Percentiles rank a stretch among this genome's conserved stretches.
phyloP scores from a whole-genome alignment of 305 asterid species.

The Solanum hybrid region DNA sequence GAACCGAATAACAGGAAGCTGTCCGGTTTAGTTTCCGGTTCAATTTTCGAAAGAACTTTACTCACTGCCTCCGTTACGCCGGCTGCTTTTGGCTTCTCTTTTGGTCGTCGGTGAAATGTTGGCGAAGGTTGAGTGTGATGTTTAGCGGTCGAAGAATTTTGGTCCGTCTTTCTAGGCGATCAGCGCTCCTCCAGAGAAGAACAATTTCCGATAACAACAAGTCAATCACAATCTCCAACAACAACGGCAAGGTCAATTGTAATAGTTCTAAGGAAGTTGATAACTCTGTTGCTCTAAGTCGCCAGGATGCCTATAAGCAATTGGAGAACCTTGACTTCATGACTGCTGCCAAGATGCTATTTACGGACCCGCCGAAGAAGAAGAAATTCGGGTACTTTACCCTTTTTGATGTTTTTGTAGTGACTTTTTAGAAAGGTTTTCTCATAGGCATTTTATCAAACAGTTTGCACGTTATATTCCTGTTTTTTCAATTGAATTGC shows the following conservation, averaged over 20 bases:
- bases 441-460: conserved; percentile 40
- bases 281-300: conserved; percentile 33
- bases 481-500: not conserved
- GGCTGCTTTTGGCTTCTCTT: not conserved
- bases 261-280: conserved; percentile 14
- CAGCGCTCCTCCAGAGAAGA: conserved; percentile 11
- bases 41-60: not conserved
- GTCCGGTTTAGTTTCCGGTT: not conserved
- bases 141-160: conserved; percentile 23
- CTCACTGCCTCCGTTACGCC: not conserved
- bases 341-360: conserved; percentile 66
- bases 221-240: conserved; percentile 16
- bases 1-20: not conserved
- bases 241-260: conserved; percentile 11
- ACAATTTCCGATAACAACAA: conserved; percentile 25
- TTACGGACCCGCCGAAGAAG: conserved; percentile 45
- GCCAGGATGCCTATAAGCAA: conserved; percentile 50
- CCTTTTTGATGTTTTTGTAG: not conserved
- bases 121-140: conserved; percentile 27
- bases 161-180: conserved; percentile 19
- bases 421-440: not conserved
- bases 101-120: conserved; percentile 13
- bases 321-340: conserved; percentile 57
- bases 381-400: conserved; percentile 63
- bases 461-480: conserved; percentile 5